Base-by-base conservation (phyloP, 371 early-diverging fungal genomes). In the Fennellomyces sp. region DNA sequence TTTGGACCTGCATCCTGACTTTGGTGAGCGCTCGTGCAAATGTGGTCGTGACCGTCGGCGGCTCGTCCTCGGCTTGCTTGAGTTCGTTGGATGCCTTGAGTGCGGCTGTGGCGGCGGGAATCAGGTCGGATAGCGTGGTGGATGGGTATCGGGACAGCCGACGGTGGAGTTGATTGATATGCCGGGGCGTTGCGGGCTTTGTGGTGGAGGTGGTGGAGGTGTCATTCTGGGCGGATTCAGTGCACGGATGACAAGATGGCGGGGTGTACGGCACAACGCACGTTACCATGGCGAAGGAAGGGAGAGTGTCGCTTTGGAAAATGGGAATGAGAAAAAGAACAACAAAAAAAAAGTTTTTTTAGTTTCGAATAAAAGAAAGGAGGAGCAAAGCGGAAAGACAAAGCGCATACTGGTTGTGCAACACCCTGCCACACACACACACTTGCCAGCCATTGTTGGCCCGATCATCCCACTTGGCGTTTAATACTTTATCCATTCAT, bases 51-150 rank as follows among this genome's bases (percentile, higher is more conserved):
- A 13, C 15, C 21, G 17, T 31, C 29, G 13, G 35, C 15, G n/a
- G 42, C 30, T 58, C 41, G 31, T 53, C 7, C 36, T 59, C 60
- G n/a, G 21, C 31, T 28, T 33, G 19, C 36, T 41, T 26, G 13
- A 39, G 33, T 23, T 42, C 15, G 30, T 48, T 49, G 2, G 54
- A 35, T 23, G 42, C 63, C 52, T 53, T 60, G 7, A 73, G 52
- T 8, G 74, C 74, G 13, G 72, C 77, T 23, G 77, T 69, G 21
- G 77, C 77, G 6, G 63, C 65, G 21, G 77, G 78, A 48, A 78
- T 78, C 8, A 78, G 53, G 52, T 78, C 78, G 6, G 73, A 68
- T 19, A 78, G 50, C 23, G 78, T 69, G 3, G 57, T 65, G 17
- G 60, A 57, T 2, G 53, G 48, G 30, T 41, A 58, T 21, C 64